Evolutionary conservation across 2,329 filamentous ascomycete species (phyloP).

Genomic region (Cordyceps cateniannulata): DNA sequence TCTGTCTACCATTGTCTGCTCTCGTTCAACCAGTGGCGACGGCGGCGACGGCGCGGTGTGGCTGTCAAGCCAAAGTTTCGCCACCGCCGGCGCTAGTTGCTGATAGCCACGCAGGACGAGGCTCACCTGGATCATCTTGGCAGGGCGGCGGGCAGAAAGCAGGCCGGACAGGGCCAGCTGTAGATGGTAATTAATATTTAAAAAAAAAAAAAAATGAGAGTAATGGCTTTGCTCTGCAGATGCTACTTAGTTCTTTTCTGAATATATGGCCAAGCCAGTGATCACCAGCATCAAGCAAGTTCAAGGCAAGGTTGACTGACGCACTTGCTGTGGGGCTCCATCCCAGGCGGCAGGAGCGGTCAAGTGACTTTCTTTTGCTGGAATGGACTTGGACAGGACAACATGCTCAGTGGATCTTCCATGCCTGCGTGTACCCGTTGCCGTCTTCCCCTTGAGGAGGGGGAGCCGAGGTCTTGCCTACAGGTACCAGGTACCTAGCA

Average conservation of each 20-base stretch:
- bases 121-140: not conserved
- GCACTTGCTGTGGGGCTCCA: not conserved
- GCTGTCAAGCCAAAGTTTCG: constrained; percentile 2
- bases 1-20: too few species aligned
- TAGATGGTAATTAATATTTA: not conserved
- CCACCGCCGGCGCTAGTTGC: not conserved
- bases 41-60: not conserved
- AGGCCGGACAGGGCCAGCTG: not conserved
- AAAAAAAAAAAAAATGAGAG: not conserved
- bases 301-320: not conserved
- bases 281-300: too few species aligned
- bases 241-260: too few species aligned
- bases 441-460: not conserved
- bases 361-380: constrained; percentile 12
- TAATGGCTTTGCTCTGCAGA: not conserved
- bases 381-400: constrained; percentile 1
- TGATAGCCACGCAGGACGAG: not conserved
- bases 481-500: too few species aligned
- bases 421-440: too few species aligned
- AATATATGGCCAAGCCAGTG: too few species aligned
- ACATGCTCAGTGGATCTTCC: not conserved
- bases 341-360: constrained; percentile 7
- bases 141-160: not conserved
- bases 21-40: not conserved
- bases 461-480: not conserved